A percentile compares a stretch with the other conserved stretches of the same genome.
phyloP scores from a whole-genome alignment of 257 asterid species.

The Solanum dulcamara region DNA sequence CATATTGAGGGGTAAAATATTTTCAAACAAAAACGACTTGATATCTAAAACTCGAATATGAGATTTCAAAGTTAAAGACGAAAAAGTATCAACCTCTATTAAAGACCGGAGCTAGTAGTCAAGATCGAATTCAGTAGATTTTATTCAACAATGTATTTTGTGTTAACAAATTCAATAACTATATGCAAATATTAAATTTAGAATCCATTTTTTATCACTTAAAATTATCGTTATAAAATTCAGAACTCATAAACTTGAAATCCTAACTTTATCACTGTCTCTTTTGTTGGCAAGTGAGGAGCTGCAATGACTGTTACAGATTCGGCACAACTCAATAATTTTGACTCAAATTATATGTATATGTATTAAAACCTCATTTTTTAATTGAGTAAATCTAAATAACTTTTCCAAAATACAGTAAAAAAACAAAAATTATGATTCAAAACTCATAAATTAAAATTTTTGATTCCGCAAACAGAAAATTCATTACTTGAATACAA shows the following conservation, averaged over 20 bases:
- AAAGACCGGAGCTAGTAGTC: not conserved
- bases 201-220: not conserved
- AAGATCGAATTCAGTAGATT: not conserved
- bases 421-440: not conserved
- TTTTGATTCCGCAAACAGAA: rapidly evolving
- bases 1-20: not conserved
- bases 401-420: not conserved
- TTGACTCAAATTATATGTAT: not conserved
- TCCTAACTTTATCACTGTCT: not conserved
- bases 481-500: not conserved
- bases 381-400: not conserved
- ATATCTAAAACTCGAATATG: not conserved
- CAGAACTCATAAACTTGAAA: not conserved
- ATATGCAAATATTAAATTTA: not conserved
- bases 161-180: not conserved
- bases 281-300: not conserved
- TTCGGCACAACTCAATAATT: not conserved
- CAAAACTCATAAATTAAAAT: not conserved
- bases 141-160: not conserved
- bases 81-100: not conserved
- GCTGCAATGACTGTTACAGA: not conserved
- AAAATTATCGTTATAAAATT: not conserved
- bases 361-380: not conserved
- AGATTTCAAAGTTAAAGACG: not conserved
- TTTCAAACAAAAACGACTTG: rapidly evolving